Evolutionary conservation across 31 red algal species (phyloP), one percentile per base, ranked within the genome.

Genomic region (Odonthalia washingtoniensis): DNA sequence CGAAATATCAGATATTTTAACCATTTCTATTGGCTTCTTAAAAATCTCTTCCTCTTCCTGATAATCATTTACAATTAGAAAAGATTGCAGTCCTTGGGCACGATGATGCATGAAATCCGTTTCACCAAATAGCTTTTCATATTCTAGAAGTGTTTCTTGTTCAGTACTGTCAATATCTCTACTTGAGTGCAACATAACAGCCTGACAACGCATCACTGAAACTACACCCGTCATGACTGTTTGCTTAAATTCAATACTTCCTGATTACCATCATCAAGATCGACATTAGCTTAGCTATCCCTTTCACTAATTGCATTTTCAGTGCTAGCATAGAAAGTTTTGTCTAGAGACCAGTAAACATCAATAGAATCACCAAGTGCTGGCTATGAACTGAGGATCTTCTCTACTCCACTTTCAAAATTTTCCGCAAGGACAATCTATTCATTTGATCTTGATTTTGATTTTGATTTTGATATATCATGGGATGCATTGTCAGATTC

Each of bases 71-170:
- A 34, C 12, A 28, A 61, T 40, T 26, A 0, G 28, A n/a, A 61
- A 80, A 4, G 26, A 9, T 80, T 40, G 43, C 33, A 65, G 76
- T 12, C 46, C 46, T 80, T 80, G 46, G 4, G 76, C 76, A 0
- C 37, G 0, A 61, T 17, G 24, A 61, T 24, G 52, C 52, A 61
- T 61, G 24, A 61, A 61, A n/a, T 61, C 52, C 52, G 14, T 61
- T n/a, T n/a, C n/a, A n/a, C n/a, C n/a, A n/a, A 61, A 24, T 17
- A 61, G 24, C 14, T 61, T 24, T 61, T 17, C 14, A 61, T 17
- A 61, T 17, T 17, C 14, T 14, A 61, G 14, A 61, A 14, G 52
- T 17, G 14, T 24, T 61, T 61, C 52, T 24, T 61, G 52, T 61
- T 14, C 14, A 61, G 14, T 17, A 24, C 52, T 61, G 24, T 17